phyloP scores from a whole-genome alignment of 2,329 filamentous ascomycete genomes.

The Monilinia vaccinii-corymbosi region DNA sequence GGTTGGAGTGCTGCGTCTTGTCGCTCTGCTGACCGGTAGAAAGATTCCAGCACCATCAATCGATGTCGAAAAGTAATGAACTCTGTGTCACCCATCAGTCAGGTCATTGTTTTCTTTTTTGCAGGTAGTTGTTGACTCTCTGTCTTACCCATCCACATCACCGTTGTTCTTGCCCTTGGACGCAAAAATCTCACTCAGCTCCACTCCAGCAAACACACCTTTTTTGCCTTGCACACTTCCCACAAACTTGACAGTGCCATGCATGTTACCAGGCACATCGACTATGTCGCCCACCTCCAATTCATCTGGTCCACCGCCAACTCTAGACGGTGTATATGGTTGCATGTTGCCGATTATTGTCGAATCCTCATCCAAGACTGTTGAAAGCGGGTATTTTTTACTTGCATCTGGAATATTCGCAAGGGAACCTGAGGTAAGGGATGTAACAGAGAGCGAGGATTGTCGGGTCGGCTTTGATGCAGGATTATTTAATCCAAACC shows the following conservation, averaged over 20 bases:
- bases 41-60: slow-evolving; percentile 85
- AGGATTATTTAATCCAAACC: background rate
- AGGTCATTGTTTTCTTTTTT: background rate
- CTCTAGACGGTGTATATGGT: slow-evolving; percentile 45
- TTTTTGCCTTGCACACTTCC: slow-evolving; percentile 82
- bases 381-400: slow-evolving; percentile 52
- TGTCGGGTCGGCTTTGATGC: slow-evolving; percentile 43
- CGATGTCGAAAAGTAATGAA: slow-evolving; percentile 74
- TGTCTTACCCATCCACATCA: slow-evolving; percentile 80
- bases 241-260: slow-evolving; percentile 80
- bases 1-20: slow-evolving; percentile 52
- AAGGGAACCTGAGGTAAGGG: slow-evolving; percentile 54
- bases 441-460: slow-evolving; percentile 61
- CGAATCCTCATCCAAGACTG: slow-evolving; percentile 38
- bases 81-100: slow-evolving; percentile 33
- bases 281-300: slow-evolving; percentile 74
- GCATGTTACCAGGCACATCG: slow-evolving; percentile 89
- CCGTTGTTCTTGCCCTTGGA: slow-evolving; percentile 87
- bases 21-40: slow-evolving; percentile 73
- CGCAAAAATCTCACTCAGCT: slow-evolving; percentile 74
- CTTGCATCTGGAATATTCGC: slow-evolving; percentile 59
- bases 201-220: slow-evolving; percentile 85
- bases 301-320: slow-evolving; percentile 36
- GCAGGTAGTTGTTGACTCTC: slow-evolving; percentile 17
- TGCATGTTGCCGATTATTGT: slow-evolving; percentile 39